phyloP scores from a whole-genome alignment of 1,139 yeast genomes.

The Kodamaea arcana region DNA sequence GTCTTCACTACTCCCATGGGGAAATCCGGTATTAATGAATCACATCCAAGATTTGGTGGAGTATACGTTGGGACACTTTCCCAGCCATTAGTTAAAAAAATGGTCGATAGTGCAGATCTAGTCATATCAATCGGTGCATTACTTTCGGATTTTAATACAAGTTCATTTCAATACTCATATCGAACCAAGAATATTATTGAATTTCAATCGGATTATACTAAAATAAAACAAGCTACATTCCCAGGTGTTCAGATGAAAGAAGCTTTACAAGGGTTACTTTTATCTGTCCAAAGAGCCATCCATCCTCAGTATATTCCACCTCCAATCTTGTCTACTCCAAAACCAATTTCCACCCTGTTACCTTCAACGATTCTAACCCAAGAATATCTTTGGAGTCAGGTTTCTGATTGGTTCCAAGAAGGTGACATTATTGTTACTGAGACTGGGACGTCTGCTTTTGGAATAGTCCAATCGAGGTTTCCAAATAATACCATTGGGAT shows the following conservation, averaged over 20 bases:
- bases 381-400: slow-evolving; percentile 34
- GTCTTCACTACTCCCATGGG: slow-evolving; percentile 91
- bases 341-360: slow-evolving; percentile 15
- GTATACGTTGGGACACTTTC: slow-evolving; percentile 82
- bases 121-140: slow-evolving; percentile 77
- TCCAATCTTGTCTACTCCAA: slow-evolving; percentile 36
- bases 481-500: slow-evolving; percentile 35
- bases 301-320: slow-evolving; percentile 36
- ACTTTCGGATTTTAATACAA: slow-evolving; percentile 85
- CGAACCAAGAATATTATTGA: slow-evolving; percentile 77
- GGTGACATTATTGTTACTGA: slow-evolving; percentile 37
- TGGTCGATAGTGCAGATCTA: slow-evolving; percentile 75
- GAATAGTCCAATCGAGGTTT: slow-evolving; percentile 35
- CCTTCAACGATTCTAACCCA: slow-evolving; percentile 23
- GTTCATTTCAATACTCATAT: slow-evolving; percentile 81
- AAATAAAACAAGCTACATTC: slow-evolving; percentile 71
- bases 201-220: slow-evolving; percentile 85
- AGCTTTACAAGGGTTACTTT: slow-evolving; percentile 48
- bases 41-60: slow-evolving; percentile 75
- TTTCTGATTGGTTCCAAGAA: slow-evolving; percentile 30
- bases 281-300: slow-evolving; percentile 28
- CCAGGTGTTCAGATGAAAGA: slow-evolving; percentile 77
- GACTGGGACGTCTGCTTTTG: slow-evolving; percentile 42
- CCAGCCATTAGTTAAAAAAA: slow-evolving; percentile 67
- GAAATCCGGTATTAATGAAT: slow-evolving; percentile 74